Evolutionary conservation across 441 rosid species (phyloP).

Genomic region (Erodium chrysanthum): DNA sequence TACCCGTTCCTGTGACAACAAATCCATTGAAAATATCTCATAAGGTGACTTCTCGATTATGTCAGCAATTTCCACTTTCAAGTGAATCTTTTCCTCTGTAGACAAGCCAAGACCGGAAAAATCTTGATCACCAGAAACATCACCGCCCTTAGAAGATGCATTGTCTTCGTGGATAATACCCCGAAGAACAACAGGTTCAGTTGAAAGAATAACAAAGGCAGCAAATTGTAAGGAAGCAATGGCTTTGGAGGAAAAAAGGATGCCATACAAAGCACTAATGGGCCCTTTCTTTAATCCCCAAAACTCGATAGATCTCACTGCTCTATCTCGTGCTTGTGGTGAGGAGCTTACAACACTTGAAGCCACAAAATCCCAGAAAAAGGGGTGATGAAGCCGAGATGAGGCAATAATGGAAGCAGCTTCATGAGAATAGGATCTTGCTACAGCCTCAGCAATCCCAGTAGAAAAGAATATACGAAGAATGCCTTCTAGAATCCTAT

Average conservation of each 20-base stretch:
- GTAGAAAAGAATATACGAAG: constrained; percentile 85
- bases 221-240: constrained; percentile 66
- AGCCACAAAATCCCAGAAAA: constrained; percentile 83
- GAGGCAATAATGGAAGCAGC: constrained; percentile 58
- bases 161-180: constrained; percentile 51
- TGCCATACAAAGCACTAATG: constrained; percentile 66
- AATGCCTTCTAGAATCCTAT: constrained; percentile 67
- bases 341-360: constrained; percentile 52
- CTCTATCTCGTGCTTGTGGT: constrained; percentile 58
- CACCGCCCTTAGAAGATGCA: constrained; percentile 26
- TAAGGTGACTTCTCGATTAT: constrained; percentile 56
- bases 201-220: constrained; percentile 69
- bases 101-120: constrained; percentile 32
- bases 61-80: constrained; percentile 59
- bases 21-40: constrained; percentile 66
- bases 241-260: constrained; percentile 63
- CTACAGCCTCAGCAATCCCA: constrained; percentile 81
- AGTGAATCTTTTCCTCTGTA: constrained; percentile 42
- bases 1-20: constrained; percentile 67
- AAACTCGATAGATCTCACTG: constrained; percentile 74
- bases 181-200: constrained; percentile 62
- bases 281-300: constrained; percentile 87
- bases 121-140: constrained; percentile 34
- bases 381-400: constrained; percentile 46
- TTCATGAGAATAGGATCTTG: constrained; percentile 41